Conservation (phyloP, 306 rosid species). For the Macrotyloma uniflorum region DNA sequence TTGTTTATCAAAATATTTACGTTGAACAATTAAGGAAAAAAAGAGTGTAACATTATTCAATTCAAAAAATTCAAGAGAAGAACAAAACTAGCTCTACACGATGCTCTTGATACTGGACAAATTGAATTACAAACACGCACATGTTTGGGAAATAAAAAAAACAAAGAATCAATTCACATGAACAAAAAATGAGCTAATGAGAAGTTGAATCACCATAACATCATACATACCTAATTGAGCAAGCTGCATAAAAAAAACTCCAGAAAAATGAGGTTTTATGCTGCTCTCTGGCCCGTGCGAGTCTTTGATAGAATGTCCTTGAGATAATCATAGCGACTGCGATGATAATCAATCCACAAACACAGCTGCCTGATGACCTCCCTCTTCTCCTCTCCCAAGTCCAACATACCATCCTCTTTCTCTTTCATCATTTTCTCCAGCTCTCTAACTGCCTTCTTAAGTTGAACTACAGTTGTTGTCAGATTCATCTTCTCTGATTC, state of each 20-base stretch:
- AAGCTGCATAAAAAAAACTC: conserved; percentile 7
- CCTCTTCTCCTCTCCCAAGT: conserved; percentile 87
- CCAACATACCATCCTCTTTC: conserved; percentile 64
- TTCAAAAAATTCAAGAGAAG: conserved; percentile 33
- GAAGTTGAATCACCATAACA: conserved; percentile 19
- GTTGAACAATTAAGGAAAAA: not conserved
- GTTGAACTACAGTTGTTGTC: conserved; percentile 53
- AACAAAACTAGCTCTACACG: conserved; percentile 24
- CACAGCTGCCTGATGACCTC: conserved; percentile 96
- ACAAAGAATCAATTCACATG: conserved; percentile 39
- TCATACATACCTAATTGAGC: conserved; percentile 27
- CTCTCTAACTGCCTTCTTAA: conserved; percentile 66
- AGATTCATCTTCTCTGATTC: conserved; percentile 66
- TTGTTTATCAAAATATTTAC: not conserved
- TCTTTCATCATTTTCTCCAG: conserved; percentile 71
- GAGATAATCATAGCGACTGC: conserved; percentile 70
- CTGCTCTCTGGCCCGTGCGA: conserved; percentile 65
- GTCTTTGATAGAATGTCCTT: conserved; percentile 66
- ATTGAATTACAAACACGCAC: conserved; percentile 39
- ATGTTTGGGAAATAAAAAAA: conserved; percentile 1
- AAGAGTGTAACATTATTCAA: conserved; percentile 12
- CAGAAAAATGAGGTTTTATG: conserved; percentile 33
- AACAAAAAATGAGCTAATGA: conserved; percentile 37
- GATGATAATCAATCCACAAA: conserved; percentile 90
- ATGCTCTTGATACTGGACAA: conserved; percentile 27